Base-by-base conservation (phyloP, 768 basidiomycete species). In the Pleurotus tuoliensis region DNA sequence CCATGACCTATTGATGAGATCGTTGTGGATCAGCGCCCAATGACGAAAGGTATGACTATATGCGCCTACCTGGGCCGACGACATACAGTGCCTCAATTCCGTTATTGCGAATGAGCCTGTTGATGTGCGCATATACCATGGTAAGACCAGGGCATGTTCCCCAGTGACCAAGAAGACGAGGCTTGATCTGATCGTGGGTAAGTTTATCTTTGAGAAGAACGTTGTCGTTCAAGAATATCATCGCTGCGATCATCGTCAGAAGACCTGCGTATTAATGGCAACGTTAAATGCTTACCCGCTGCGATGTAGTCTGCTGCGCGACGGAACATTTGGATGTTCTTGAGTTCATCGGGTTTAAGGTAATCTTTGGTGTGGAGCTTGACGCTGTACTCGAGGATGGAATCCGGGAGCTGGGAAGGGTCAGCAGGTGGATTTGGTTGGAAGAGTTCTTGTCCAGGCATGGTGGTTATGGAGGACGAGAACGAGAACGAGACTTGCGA, bases 191-290 rank as follows among this genome's bases (percentile, higher is more conserved):
- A 44, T 88, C 83, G 25, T 78, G 72, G 16, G 73, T 77, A 41
- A 90, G 71, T 25, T 78, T 69, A 34, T 81, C 71, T 58, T 87
- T 81, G 30, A 94, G 71, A 2, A 92, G 77, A 9, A 84, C 80
- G 59, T 94, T 89, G 61, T 80, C 74, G 59, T 81, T 84, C 57
- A 96, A 73, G 73, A 92, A 95, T 59, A 94, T 93, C 88, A 90
- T 92, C 1, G 90, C 90, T 84, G 55, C 43, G 22, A 54, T 62
- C 40, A 34, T 41, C 6, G 58, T 57, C 12, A 59, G 50, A 37
- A 30, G 46, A 43, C 16, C 11, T 15, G 38, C 4, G 46, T 4
- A 18, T 22, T 15, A 47, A n/a, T 47, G 18, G 4, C 16, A 24
- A n/a, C 45, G 15, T 37, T 39, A 60, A n/a, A 5, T 52, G 62